These are phyloP conservation scores for Styphnolobium japonicum DNA, from an alignment of 306 rosid species.

Conservation along the genomic window DNA sequence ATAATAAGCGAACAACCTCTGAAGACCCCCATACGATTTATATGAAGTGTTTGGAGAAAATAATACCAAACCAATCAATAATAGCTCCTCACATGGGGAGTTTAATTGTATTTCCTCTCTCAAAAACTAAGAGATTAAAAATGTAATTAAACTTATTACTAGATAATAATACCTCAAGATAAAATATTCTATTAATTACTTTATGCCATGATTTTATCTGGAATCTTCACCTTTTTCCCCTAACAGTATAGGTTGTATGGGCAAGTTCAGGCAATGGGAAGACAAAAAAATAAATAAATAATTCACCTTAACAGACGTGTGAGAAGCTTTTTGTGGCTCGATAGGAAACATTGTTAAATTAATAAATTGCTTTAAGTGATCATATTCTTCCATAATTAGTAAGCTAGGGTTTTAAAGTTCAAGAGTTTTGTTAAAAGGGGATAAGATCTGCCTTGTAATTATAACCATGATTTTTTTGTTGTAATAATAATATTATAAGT, in stretches of 20 bases:
- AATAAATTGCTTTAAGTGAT: neutral
- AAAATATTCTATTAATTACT: neutral
- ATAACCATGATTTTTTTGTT: neutral
- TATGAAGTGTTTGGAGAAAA: too few relatives aligned
- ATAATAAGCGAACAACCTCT: too few relatives aligned
- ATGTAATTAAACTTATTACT: too few relatives aligned
- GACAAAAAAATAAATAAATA: neutral
- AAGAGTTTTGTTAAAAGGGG: neutral
- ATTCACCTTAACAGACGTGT: neutral
- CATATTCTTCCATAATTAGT: neutral
- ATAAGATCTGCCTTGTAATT: constrained; percentile 28
- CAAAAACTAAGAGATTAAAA: neutral
- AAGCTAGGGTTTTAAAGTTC: neutral
- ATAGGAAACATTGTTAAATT: neutral
- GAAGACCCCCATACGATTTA: too few relatives aligned
- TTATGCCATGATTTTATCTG: neutral
- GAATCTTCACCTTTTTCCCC: neutral
- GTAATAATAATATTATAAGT: neutral
- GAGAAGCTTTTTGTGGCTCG: neutral
- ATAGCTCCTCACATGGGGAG: neutral
- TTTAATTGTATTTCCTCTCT: neutral
- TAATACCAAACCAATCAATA: neutral
- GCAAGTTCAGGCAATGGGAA: neutral
- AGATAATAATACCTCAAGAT: neutral
- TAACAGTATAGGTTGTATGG: neutral